Evolutionary conservation across 2,329 filamentous ascomycete species (phyloP).

Genomic region (Stagonosporopsis chrysanthemi): DNA sequence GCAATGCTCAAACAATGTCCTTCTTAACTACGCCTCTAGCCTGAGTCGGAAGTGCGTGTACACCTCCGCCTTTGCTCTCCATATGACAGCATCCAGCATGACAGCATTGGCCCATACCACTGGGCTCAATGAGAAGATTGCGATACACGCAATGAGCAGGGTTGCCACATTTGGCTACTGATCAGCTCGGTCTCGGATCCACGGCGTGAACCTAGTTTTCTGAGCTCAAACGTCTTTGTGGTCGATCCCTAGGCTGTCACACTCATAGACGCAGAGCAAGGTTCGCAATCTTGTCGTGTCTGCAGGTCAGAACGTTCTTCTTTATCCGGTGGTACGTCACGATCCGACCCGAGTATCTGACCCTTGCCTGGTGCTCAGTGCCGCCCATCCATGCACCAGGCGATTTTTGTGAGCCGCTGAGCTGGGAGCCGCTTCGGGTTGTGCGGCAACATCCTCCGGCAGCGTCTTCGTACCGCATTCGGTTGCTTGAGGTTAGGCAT

Average conservation of each 20-base stretch:
- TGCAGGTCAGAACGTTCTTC: slow-evolving; percentile 3
- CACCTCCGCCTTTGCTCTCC: background rate
- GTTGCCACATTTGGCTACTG: background rate
- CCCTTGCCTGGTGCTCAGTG: background rate
- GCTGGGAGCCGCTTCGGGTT: background rate
- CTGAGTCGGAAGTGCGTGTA: background rate
- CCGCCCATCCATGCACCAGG: background rate
- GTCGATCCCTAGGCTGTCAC: background rate
- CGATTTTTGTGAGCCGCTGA: background rate
- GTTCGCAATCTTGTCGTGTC: slow-evolving; percentile 2
- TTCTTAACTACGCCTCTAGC: background rate
- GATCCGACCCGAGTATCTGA: slow-evolving; percentile 1
- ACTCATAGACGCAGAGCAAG: background rate
- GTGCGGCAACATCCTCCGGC: slow-evolving; percentile 2
- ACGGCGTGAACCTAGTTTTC: slow-evolving; percentile 8
- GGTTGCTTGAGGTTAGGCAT: background rate
- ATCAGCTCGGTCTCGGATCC: slow-evolving; percentile 8
- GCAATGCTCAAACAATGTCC: background rate
- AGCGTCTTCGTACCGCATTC: background rate
- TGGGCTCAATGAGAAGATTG: background rate
- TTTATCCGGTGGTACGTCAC: slow-evolving; percentile 17
- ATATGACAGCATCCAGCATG: too few species aligned
- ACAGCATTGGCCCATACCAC: background rate
- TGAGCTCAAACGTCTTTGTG: background rate
- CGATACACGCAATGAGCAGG: background rate